phyloP scores from a whole-genome alignment of 495 filamentous ascomycete species.

The Penicillium desertorum region DNA sequence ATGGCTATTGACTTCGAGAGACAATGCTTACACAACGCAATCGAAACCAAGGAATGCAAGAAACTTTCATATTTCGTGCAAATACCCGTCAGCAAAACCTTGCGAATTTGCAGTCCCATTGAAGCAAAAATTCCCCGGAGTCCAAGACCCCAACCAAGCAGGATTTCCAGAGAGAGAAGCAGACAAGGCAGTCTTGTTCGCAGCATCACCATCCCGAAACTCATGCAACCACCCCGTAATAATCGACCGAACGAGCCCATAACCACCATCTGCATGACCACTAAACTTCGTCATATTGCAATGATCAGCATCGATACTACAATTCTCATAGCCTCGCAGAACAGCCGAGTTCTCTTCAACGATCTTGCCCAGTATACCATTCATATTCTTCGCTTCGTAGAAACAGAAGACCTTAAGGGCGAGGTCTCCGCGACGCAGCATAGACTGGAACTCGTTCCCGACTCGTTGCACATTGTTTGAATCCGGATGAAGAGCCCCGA shows the following conservation, averaged over 20 bases:
- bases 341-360: slow-evolving; percentile 9
- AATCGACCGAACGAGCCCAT: not conserved
- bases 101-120: not conserved
- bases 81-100: not conserved
- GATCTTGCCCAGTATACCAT: slow-evolving; percentile 6
- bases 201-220: not conserved
- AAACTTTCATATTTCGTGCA: not conserved
- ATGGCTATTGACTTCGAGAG: not conserved
- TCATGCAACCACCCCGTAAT: not conserved
- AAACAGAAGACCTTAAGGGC: slow-evolving; percentile 3
- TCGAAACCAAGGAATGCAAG: not conserved
- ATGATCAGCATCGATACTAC: slow-evolving; percentile 2
- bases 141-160: slow-evolving; percentile 5
- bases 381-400: slow-evolving; percentile 6
- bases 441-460: not conserved
- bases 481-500: not conserved
- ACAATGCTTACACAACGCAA: not conserved
- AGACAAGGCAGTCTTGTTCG: not conserved
- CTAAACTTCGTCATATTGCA: slow-evolving; percentile 1
- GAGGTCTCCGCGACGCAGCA: not conserved
- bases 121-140: not conserved
- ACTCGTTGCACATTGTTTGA: not conserved
- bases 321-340: not conserved
- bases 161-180: not conserved
- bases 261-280: not conserved